Base-by-base conservation (phyloP, 2,329 filamentous ascomycete genomes). In the Biscogniauxia mediterranea region DNA sequence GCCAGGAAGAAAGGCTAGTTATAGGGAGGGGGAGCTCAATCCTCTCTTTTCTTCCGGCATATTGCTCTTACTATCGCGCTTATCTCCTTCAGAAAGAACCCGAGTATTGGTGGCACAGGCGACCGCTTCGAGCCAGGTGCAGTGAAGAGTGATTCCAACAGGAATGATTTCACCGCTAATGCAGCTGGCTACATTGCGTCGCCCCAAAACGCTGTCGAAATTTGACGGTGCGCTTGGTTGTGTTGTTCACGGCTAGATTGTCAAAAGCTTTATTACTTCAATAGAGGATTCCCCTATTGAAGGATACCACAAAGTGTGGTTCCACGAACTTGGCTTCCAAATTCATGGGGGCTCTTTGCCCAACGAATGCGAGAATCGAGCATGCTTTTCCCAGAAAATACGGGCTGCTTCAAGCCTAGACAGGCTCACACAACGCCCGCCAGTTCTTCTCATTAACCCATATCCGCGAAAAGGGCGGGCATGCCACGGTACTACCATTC, bases 1-100 rank as follows among this genome's bases (percentile, higher is more conserved):
- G 17, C 17, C 46, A 53, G 23, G 23, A 23, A 23, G 23, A 23
- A 23, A 23, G 23, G 23, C 23, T 23, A 23, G 23, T 5, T 23
- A 5, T 23, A 23, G 23, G 23, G 23, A 23, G 23, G 23, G 23
- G 23, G 23, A 23, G 23, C 38, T 13, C 28, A 32, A n/a, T 60
- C 65, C 55, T 65, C 59, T 15, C 52, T 59, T 15, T 50, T 59
- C 46, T 20, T 68, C 70, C 42, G 71, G 76, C 73, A 77, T 73
- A 61, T 70, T 68, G 76, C 77, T 66, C 80, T 81, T 81, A 82
- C 80, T 83, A 83, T 83, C 81, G 78, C 81, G 80, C 80, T 82
- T 84, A 71, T 83, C 81, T 80, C 80, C 80, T 83, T 83, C 80
- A 82, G 80, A 82, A 81, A 81, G 76, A 76, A 76, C 71, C 76